These are phyloP conservation scores for Fraxinus anomala DNA, from an alignment of 257 asterid species.

Conservation along the genomic window DNA sequence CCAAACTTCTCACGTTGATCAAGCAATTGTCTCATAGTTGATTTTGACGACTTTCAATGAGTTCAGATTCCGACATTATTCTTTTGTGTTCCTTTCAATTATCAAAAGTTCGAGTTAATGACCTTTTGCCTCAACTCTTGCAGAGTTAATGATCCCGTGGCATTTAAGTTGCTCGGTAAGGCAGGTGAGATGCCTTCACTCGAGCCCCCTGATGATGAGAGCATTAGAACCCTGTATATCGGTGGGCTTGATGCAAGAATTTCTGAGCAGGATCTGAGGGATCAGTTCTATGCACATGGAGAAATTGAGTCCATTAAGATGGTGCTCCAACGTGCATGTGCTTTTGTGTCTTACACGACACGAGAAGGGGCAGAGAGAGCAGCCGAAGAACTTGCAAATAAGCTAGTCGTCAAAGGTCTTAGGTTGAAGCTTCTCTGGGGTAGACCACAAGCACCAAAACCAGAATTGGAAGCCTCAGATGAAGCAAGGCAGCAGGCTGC, in stretches of 20 bases:
- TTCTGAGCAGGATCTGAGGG: conserved; percentile 83
- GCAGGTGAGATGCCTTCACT: conserved; percentile 99
- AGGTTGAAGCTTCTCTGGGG: conserved; percentile 97
- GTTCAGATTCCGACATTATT: background rate
- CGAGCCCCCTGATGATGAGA: conserved; percentile 95
- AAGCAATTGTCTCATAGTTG: background rate
- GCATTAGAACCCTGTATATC: conserved; percentile 87
- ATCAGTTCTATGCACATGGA: conserved; percentile 90
- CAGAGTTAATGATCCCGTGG: conserved; percentile 96
- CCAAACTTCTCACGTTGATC: background rate
- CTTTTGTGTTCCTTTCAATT: background rate
- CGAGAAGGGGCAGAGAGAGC: conserved; percentile 98
- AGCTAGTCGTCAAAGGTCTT: conserved; percentile 81
- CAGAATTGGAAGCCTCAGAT: conserved; percentile 64
- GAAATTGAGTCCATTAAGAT: conserved; percentile 91
- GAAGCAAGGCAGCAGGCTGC: conserved; percentile 79
- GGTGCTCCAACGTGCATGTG: conserved; percentile 92
- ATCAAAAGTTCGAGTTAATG: background rate
- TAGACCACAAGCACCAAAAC: conserved; percentile 74
- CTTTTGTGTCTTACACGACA: conserved; percentile 87
- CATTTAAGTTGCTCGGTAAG: conserved; percentile 78
- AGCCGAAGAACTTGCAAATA: conserved; percentile 92
- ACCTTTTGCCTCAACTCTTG: conserved; percentile 13
- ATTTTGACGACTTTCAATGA: background rate
- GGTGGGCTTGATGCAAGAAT: conserved; percentile 94